Evolutionary conservation across 2,329 filamentous ascomycete species (phyloP).

Genomic region (Pseudocercospora pini-densiflorae): DNA sequence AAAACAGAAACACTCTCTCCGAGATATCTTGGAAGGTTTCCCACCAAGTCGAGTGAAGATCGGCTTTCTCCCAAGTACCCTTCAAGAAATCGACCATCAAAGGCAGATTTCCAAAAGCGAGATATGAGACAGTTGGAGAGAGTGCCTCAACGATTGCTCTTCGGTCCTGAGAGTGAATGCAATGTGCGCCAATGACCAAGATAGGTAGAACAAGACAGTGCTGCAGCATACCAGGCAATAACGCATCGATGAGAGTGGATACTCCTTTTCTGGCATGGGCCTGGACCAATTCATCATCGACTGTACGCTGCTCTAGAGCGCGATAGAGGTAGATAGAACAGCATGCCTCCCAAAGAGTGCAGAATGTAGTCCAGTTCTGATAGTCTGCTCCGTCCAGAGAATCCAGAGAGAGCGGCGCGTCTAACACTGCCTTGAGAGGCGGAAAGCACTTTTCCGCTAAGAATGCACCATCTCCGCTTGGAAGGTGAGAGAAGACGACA

Average conservation of each 20-base stretch:
- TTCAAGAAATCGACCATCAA: constrained; percentile 23
- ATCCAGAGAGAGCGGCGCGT: neutral
- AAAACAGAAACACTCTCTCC: constrained; percentile 24
- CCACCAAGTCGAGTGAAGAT: constrained; percentile 22
- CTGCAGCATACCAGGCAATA: constrained; percentile 19
- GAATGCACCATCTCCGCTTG: neutral
- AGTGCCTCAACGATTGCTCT: constrained; percentile 13
- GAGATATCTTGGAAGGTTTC: constrained; percentile 22
- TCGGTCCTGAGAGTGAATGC: constrained; percentile 14
- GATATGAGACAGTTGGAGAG: constrained; percentile 21
- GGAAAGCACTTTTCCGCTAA: constrained; percentile 12
- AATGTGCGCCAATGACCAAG: constrained; percentile 24
- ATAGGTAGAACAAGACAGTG: constrained; percentile 25
- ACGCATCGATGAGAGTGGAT: constrained; percentile 14
- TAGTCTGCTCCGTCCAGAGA: neutral
- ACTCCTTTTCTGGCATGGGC: constrained; percentile 13
- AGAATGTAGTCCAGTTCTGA: constrained; percentile 12
- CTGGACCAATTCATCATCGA: constrained; percentile 20
- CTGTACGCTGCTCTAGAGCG: constrained; percentile 6
- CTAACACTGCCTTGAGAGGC: constrained; percentile 7
- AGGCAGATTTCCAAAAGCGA: constrained; percentile 21
- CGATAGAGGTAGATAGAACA: constrained; percentile 19
- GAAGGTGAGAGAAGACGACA: constrained; percentile 12
- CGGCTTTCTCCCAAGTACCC: constrained; percentile 15
- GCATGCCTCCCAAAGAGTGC: constrained; percentile 14